Percentiles rank a stretch among this genome's conserved stretches.
Conservation (phyloP, 371 early-diverging fungal species). For the Mucor circinelloides region DNA sequence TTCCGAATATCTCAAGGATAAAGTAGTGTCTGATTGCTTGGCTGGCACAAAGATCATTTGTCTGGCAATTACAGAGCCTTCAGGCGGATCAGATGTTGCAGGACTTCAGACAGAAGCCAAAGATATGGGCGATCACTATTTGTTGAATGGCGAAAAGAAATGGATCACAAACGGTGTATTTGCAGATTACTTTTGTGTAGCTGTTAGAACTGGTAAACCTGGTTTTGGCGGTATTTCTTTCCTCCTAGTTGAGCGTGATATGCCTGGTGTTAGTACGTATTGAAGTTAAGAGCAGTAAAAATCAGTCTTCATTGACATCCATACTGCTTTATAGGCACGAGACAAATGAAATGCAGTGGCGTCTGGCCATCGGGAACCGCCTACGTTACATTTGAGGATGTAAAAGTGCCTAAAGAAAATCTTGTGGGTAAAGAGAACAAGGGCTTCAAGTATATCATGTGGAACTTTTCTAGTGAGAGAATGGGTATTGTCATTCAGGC, state of each 20-base stretch:
- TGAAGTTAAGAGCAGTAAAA: no score
- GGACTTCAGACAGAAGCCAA: constrained; percentile 73
- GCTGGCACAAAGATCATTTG: constrained; percentile 80
- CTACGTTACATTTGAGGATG: constrained; percentile 82
- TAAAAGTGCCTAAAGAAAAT: constrained; percentile 82
- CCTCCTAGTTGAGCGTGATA: constrained; percentile 73
- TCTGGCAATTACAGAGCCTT: constrained; percentile 74
- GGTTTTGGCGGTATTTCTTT: constrained; percentile 86
- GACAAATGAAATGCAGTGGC: constrained; percentile 66
- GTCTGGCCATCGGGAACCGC: constrained; percentile 85
- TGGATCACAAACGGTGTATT: constrained; percentile 87
- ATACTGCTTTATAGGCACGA: background rate
- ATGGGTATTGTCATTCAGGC: constrained; percentile 86
- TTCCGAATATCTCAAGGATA: constrained; percentile 66
- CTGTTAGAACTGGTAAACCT: constrained; percentile 75
- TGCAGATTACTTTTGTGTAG: constrained; percentile 76
- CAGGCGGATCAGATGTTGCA: constrained; percentile 83
- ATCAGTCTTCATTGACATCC: no score
- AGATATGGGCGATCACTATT: constrained; percentile 72
- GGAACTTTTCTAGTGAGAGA: constrained; percentile 80
- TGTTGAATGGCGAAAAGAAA: constrained; percentile 89
- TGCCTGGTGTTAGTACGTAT: constrained; percentile 69
- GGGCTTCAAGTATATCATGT: constrained; percentile 83
- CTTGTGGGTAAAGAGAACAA: constrained; percentile 86
- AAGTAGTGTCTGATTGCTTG: constrained; percentile 72